Conservation (phyloP, 179 eudicot genomes). For the Spergularia azorica region DNA sequence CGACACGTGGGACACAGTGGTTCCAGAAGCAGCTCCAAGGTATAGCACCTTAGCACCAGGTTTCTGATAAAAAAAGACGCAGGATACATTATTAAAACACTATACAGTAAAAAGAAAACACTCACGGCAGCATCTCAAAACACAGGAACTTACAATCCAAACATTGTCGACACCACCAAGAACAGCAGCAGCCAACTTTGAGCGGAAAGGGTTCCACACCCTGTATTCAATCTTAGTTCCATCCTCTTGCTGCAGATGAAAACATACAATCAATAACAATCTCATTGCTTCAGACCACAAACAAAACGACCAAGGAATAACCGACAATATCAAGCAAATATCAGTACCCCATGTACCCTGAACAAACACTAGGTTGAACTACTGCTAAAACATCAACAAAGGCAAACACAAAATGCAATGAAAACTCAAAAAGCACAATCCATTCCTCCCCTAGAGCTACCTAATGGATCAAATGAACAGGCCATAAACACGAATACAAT, state of each 20-base stretch:
- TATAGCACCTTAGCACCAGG: conserved; percentile 82
- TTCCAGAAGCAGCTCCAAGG: conserved; percentile 98
- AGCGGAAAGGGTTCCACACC: conserved; percentile 89
- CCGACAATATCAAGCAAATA: too few relatives aligned
- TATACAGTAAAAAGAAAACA: background rate
- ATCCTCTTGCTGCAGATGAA: conserved; percentile 61
- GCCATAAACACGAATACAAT: too few relatives aligned
- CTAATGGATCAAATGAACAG: too few relatives aligned
- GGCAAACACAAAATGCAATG: too few relatives aligned
- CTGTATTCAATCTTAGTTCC: conserved; percentile 87
- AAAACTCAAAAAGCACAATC: too few relatives aligned
- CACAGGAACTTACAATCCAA: conserved; percentile 64
- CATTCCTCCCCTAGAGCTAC: too few relatives aligned
- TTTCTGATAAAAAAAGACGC: conserved; percentile 34
- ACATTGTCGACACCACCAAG: conserved; percentile 70
- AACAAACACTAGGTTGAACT: background rate
- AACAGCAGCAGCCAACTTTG: conserved; percentile 73
- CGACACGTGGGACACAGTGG: conserved; percentile 92
- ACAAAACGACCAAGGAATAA: too few relatives aligned
- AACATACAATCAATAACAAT: background rate
- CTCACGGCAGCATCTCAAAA: background rate
- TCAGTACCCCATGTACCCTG: background rate
- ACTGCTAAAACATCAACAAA: too few relatives aligned
- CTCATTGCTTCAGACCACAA: too few relatives aligned
- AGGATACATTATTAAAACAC: background rate